Percentiles rank a stretch among this genome's conserved stretches.
phyloP scores from a whole-genome alignment of 441 rosid genomes.

The Adansonia grandidieri region DNA sequence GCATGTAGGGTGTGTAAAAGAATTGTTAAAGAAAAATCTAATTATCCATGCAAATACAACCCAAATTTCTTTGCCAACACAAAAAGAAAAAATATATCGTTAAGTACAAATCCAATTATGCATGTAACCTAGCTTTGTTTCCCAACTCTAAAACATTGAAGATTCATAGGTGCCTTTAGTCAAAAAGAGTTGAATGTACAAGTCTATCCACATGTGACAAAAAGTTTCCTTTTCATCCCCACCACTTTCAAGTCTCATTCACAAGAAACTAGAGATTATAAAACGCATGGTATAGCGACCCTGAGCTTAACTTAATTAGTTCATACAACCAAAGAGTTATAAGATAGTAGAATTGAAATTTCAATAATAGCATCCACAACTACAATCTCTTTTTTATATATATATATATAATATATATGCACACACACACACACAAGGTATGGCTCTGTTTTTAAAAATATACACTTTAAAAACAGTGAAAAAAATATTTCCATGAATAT shows the following conservation, averaged over 20 bases:
- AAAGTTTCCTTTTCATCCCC: slow-evolving; percentile 10
- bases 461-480: background rate
- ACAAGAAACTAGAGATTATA: background rate
- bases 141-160: background rate
- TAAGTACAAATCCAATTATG: slow-evolving; percentile 13
- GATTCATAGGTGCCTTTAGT: background rate
- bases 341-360: too few relatives aligned
- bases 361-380: too few relatives aligned
- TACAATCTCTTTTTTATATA: too few relatives aligned
- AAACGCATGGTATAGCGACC: background rate
- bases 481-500: background rate
- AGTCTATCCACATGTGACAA: slow-evolving; percentile 13
- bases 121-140: slow-evolving; percentile 3
- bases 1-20: background rate
- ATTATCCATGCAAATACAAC: slow-evolving; percentile 10
- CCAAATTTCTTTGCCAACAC: background rate
- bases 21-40: background rate
- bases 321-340: too few relatives aligned
- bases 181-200: slow-evolving; percentile 6
- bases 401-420: too few relatives aligned
- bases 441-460: background rate
- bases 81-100: background rate
- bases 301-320: too few relatives aligned
- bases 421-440: background rate
- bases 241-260: slow-evolving; percentile 4